These are phyloP conservation scores for Mortierella sp. DNA, from an alignment of 371 early-diverging fungal genomes.

Conservation along the genomic window DNA sequence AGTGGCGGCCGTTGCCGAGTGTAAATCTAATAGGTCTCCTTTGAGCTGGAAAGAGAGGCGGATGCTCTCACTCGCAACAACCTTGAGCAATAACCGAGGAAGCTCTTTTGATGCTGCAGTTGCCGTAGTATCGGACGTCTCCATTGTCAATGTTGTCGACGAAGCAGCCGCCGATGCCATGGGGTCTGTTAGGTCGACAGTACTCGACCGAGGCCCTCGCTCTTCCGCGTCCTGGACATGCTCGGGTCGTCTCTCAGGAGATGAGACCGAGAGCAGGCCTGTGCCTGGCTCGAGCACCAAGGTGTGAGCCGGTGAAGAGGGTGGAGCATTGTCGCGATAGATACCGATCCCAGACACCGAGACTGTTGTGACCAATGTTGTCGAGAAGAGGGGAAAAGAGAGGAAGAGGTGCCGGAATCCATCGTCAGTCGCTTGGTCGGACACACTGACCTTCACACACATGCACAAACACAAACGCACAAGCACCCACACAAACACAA, in stretches of 20 bases:
- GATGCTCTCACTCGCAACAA: constrained; percentile 19
- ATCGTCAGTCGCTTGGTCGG: too few species aligned
- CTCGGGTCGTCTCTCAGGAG: constrained; percentile 7
- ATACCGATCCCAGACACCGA: background rate
- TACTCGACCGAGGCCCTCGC: background rate
- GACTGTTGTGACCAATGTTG: constrained; percentile 3
- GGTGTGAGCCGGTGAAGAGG: background rate
- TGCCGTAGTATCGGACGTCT: background rate
- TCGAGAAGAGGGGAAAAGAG: background rate
- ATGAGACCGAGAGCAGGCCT: constrained; percentile 7
- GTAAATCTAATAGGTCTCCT: constrained; percentile 25
- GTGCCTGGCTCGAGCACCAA: background rate
- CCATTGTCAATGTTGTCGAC: background rate
- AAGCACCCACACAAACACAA: too few species aligned
- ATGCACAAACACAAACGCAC: too few species aligned
- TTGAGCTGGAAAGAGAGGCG: constrained; percentile 27
- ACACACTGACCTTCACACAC: too few species aligned
- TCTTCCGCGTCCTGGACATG: constrained; percentile 22
- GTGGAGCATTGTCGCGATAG: background rate
- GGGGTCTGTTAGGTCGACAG: background rate
- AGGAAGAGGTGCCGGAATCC: too few species aligned
- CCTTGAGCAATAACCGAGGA: constrained; percentile 26
- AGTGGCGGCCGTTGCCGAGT: background rate
- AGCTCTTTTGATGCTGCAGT: constrained; percentile 7
- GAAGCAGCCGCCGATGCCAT: constrained; percentile 5